Evolutionary conservation across 2,329 filamentous ascomycete genomes (phyloP), one percentile per base, ranked within the genome.

Genomic region (Cladosporium sp.): DNA sequence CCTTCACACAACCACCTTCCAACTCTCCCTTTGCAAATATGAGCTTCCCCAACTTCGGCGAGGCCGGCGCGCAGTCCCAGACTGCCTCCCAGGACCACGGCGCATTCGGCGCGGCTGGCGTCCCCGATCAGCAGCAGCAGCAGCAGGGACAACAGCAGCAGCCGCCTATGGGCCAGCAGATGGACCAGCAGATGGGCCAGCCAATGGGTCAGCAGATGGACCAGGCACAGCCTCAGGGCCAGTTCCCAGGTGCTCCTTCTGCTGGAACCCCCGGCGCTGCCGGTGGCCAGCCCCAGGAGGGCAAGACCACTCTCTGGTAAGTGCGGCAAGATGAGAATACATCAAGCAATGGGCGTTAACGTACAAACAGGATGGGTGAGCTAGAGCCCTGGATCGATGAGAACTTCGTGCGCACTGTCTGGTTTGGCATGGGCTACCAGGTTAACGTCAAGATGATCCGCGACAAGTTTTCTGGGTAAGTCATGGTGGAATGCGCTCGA

Each of bases 391-490:
- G 93, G 93, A 97, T 98, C 74, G 93, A 98, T 63, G 93, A 98
- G 76, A 94, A 92, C 73, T 98, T 97, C 70, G 88, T 98, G 66
- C 91, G 94, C 72, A 93, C 87, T 61, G 83, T 97, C 39, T 97
- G 89, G 80, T 95, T 89, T 65, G 84, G 91, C 62, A 87, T 95
- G 75, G 90, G 87, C 60, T 93, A 97, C 72, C 84, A 84, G 57
- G 93, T 98, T 63, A 96, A 96, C 63, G 93, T 98, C 62, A 98
- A 98, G 82, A 95, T 98, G 80, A 98, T 98, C 64, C 88, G 93
- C 59, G 93, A 98, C 76, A 96, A 96, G 73, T 95, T 95, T 72
- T 96, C 92, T 67, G 93, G 92, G 90, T 95, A 79, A 72, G 79
- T 66, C 9, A 5, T 27, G 22, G 9, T 9, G 22, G 5, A 27